Conservation (phyloP, 2,329 filamentous ascomycete species). For the Aspergillus nomiae region DNA sequence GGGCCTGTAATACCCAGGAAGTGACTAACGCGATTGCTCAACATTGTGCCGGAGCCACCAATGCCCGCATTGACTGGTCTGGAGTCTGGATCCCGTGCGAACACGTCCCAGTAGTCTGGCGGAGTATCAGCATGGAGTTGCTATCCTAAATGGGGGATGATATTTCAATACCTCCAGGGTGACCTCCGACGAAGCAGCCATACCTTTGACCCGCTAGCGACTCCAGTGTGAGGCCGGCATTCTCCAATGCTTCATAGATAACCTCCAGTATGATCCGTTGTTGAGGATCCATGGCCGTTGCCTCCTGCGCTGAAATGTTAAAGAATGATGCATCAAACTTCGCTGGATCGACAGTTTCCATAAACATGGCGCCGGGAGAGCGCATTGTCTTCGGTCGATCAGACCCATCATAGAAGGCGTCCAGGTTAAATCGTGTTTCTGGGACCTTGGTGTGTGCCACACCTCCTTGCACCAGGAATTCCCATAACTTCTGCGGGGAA, state of each 20-base stretch:
- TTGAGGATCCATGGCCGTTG: slow-evolving; percentile 17
- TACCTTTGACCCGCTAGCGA: slow-evolving; percentile 5
- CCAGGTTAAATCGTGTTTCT: slow-evolving; percentile 3
- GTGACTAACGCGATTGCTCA: slow-evolving; percentile 9
- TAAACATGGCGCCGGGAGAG: slow-evolving; percentile 13
- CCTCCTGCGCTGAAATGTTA: slow-evolving; percentile 14
- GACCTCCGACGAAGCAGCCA: slow-evolving; percentile 11
- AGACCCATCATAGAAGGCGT: slow-evolving; percentile 10
- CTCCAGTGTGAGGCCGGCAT: slow-evolving; percentile 9
- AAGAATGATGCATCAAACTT: slow-evolving; percentile 17
- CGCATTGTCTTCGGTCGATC: slow-evolving; percentile 9
- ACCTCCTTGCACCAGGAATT: slow-evolving; percentile 9
- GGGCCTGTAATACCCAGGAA: slow-evolving; percentile 5
- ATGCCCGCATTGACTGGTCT: neutral
- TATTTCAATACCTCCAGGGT: slow-evolving; percentile 1
- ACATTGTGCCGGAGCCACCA: slow-evolving; percentile 3
- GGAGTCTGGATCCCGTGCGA: slow-evolving; percentile 4
- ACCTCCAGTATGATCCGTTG: slow-evolving; percentile 12
- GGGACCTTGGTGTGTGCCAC: slow-evolving; percentile 7
- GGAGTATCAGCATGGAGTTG: neutral
- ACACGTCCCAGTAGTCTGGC: slow-evolving; percentile 6
- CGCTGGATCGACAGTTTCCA: slow-evolving; percentile 11
- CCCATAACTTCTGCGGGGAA: slow-evolving; percentile 10
- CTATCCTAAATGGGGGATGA: neutral
- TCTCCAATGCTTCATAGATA: slow-evolving; percentile 13